Conservation (phyloP, 257 asterid species). For the Cruciata laevipes region DNA sequence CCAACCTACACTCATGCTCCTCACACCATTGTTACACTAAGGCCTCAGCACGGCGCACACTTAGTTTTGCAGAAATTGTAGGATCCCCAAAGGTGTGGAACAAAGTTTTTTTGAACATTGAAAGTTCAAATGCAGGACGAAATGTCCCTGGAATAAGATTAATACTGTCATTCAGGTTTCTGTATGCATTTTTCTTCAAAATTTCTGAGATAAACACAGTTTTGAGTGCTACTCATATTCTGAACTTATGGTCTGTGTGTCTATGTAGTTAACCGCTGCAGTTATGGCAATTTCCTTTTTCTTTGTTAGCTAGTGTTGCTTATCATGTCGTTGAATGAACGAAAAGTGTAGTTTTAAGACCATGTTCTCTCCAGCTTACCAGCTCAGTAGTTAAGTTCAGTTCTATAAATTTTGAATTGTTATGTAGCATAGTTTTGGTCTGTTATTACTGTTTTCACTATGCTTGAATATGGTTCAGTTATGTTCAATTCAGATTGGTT, state of each 20-base stretch:
- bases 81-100: background rate
- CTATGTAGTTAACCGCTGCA: background rate
- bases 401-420: background rate
- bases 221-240: too few relatives aligned
- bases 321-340: background rate
- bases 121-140: background rate
- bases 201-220: background rate
- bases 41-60: constrained; percentile 3
- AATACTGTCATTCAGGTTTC: background rate
- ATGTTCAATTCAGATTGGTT: too few relatives aligned
- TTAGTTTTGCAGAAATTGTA: constrained; percentile 6
- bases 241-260: too few relatives aligned
- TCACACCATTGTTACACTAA: background rate
- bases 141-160: background rate
- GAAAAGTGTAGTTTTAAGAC: background rate
- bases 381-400: too few relatives aligned
- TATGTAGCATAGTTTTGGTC: too few relatives aligned
- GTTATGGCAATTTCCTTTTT: too few relatives aligned
- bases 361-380: background rate
- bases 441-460: too few relatives aligned
- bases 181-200: too few relatives aligned
- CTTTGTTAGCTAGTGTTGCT: background rate
- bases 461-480: too few relatives aligned
- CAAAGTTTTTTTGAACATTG: background rate
- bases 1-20: constrained; percentile 8